Percentiles rank a stretch among this genome's conserved stretches.
Conservation (phyloP, 345 rosid genomes). For the Sisymbrium altissimum region DNA sequence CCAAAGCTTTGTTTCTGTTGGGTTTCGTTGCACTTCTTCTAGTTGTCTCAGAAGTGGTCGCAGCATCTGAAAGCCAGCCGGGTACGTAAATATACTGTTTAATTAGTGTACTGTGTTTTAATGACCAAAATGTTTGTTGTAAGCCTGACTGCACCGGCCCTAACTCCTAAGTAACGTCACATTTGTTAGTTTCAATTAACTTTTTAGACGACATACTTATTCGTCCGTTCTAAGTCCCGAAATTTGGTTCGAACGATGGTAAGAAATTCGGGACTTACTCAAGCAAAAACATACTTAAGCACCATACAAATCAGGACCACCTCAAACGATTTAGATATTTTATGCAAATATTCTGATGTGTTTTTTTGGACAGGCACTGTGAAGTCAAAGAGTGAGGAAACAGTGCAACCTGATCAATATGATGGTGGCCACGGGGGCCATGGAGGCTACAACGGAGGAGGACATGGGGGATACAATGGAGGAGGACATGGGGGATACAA, state of each 20-base stretch:
- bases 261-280: too few relatives aligned
- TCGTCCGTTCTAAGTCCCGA: too few relatives aligned
- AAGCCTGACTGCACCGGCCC: background rate
- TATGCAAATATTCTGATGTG: background rate
- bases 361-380: background rate
- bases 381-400: constrained; percentile 8
- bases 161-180: background rate
- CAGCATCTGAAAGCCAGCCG: background rate
- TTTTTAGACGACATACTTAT: too few relatives aligned
- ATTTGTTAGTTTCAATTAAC: too few relatives aligned
- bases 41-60: constrained; percentile 18
- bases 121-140: background rate
- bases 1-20: constrained; percentile 24
- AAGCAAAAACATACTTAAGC: too few relatives aligned
- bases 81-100: background rate
- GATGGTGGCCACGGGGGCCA: background rate
- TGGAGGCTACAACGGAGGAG: background rate
- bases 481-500: background rate
- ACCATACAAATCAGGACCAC: background rate
- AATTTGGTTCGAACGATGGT: too few relatives aligned
- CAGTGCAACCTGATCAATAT: constrained; percentile 10
- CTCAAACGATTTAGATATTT: background rate
- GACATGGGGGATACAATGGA: background rate
- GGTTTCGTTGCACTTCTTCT: constrained; percentile 28
- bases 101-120: background rate